A percentile compares a stretch with the other conserved stretches of the same genome.
Conservation (phyloP, 306 rosid species). For the Herpetospermum pedunculosum region DNA sequence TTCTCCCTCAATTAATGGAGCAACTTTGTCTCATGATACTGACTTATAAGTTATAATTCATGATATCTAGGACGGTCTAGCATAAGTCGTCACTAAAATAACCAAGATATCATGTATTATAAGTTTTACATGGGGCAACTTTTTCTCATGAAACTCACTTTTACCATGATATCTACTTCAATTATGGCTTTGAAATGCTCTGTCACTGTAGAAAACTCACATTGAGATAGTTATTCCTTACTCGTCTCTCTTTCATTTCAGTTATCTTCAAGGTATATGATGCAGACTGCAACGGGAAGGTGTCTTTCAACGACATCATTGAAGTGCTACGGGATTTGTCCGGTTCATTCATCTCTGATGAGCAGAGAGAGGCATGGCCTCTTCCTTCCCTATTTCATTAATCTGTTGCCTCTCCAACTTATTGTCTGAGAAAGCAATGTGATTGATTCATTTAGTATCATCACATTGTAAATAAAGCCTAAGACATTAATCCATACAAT, state of each 20-base stretch:
- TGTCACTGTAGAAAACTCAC: background rate
- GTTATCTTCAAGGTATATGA: conserved; percentile 85
- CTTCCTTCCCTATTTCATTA: background rate
- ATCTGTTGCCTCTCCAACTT: background rate
- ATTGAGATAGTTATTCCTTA: background rate
- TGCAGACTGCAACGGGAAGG: conserved; percentile 66
- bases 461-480: background rate
- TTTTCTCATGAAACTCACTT: background rate
- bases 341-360: conserved; percentile 67
- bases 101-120: background rate
- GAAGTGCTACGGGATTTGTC: conserved; percentile 75
- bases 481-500: background rate
- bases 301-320: conserved; percentile 59
- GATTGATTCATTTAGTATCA: background rate
- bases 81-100: background rate
- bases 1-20: background rate
- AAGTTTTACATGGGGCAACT: background rate
- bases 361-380: conserved; percentile 73
- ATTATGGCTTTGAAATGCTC: background rate
- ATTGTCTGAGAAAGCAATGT: background rate
- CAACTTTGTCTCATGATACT: background rate
- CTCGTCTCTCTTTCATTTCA: conserved; percentile 13
- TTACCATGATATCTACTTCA: background rate
- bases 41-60: background rate
- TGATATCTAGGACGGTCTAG: background rate